Percentiles rank a stretch among this genome's conserved stretches.
phyloP scores from a whole-genome alignment of 148 eudicot genomes.

The Rhododendron ferrugineum region DNA sequence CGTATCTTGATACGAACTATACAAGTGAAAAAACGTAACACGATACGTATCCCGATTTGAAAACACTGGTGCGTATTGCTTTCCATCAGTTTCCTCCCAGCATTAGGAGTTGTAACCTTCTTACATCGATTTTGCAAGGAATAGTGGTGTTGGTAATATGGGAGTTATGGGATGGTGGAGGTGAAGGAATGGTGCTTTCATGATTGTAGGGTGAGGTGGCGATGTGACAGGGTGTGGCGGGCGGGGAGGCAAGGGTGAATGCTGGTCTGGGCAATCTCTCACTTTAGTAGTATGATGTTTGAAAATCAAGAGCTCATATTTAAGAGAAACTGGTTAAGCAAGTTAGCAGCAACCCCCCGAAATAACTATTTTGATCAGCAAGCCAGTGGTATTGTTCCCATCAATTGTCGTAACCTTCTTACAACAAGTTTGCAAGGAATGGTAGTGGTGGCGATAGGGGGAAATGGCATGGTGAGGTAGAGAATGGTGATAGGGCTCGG shows the following conservation, averaged over 20 bases:
- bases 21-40: too few relatives aligned
- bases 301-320: neutral
- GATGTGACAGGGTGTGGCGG: neutral
- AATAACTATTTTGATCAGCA: neutral
- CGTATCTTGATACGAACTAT: too few relatives aligned
- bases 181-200: neutral
- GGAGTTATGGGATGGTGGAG: neutral
- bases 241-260: neutral
- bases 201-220: neutral
- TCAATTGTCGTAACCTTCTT: neutral
- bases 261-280: neutral
- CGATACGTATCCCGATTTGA: too few relatives aligned
- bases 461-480: neutral
- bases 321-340: neutral
- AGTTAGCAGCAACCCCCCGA: neutral
- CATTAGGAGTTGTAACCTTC: neutral
- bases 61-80: neutral
- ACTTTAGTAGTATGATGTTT: neutral
- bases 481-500: neutral
- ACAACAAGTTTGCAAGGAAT: neutral
- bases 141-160: neutral
- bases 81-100: neutral
- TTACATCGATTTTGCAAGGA: neutral
- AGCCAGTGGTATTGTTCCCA: neutral
- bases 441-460: neutral